These are phyloP conservation scores for Ochetophila trinervis DNA, from an alignment of 306 rosid genomes.

Conservation along the genomic window DNA sequence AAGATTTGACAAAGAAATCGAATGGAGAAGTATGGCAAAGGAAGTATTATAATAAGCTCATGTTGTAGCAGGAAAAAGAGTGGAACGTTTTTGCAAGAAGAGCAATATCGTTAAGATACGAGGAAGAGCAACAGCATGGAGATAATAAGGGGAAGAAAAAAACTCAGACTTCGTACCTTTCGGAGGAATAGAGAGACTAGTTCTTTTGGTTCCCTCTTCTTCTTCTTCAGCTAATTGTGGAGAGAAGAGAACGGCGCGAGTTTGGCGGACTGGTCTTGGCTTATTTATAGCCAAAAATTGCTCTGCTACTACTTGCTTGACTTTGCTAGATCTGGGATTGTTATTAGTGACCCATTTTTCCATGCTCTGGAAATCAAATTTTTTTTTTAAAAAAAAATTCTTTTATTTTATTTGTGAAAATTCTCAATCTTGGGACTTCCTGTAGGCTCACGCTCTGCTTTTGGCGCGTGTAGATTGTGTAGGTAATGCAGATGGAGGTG, in stretches of 20 bases:
- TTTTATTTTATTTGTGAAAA: not conserved
- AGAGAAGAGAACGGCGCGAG: constrained; percentile 34
- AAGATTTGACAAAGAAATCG: not conserved
- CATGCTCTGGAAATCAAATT: not conserved
- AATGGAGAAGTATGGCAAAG: not conserved
- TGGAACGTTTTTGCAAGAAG: not conserved
- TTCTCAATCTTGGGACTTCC: not conserved
- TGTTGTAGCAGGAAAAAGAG: not conserved
- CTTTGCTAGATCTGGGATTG: constrained; percentile 30
- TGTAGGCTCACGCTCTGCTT: not conserved
- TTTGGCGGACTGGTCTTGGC: constrained; percentile 7
- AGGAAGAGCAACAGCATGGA: not conserved
- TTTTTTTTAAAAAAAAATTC: not conserved
- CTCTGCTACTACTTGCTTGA: no score
- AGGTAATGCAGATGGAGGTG: constrained; percentile 4
- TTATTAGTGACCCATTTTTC: not conserved
- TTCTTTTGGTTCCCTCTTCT: constrained; percentile 20
- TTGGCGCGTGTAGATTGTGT: not conserved
- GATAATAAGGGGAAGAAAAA: constrained; percentile 5
- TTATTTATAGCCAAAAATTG: constrained; percentile 43
- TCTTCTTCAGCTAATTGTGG: not conserved
- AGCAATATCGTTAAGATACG: not conserved
- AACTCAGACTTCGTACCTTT: constrained; percentile 29
- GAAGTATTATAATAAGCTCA: not conserved
- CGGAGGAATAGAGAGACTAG: constrained; percentile 18